These are phyloP conservation scores for Calonectria pauciramosa DNA, from an alignment of 2,329 filamentous ascomycete species.

Conservation along the genomic window DNA sequence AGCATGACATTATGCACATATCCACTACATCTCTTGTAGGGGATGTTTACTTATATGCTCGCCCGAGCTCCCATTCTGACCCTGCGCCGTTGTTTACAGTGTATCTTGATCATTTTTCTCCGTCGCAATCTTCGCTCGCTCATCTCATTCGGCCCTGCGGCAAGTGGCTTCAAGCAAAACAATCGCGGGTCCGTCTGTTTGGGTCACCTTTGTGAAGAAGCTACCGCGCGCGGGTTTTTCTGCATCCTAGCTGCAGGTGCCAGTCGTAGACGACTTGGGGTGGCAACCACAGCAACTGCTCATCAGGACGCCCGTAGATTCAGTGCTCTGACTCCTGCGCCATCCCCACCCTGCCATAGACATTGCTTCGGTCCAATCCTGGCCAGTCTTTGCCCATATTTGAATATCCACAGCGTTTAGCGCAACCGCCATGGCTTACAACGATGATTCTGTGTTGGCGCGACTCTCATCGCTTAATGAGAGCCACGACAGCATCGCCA, in stretches of 20 bases:
- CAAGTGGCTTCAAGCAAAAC: conserved; percentile 31
- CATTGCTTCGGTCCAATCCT: conserved; percentile 7
- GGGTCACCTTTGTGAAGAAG: conserved; percentile 25
- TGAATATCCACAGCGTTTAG: background rate
- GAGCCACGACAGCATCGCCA: conserved; percentile 96
- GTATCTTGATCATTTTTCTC: conserved; percentile 37
- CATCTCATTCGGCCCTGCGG: conserved; percentile 33
- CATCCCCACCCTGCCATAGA: conserved; percentile 21
- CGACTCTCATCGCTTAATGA: conserved; percentile 97
- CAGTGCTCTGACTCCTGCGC: conserved; percentile 30
- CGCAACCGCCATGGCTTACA: conserved; percentile 81
- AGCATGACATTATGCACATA: conserved; percentile 40
- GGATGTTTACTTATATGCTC: conserved; percentile 41
- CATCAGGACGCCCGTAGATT: conserved; percentile 39
- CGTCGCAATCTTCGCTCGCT: conserved; percentile 35
- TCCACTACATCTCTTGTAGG: conserved; percentile 35
- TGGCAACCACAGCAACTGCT: conserved; percentile 46
- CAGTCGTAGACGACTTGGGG: conserved; percentile 46
- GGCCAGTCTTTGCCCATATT: conserved; percentile 1
- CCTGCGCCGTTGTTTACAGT: conserved; percentile 35
- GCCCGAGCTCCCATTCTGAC: conserved; percentile 40
- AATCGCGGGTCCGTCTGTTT: conserved; percentile 20
- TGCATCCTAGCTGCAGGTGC: conserved; percentile 43
- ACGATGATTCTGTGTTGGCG: conserved; percentile 93
- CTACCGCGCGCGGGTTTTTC: conserved; percentile 34